Evolutionary conservation across 352 stramenopile genomes (phyloP).

Genomic region (Achlya hypogyna): DNA sequence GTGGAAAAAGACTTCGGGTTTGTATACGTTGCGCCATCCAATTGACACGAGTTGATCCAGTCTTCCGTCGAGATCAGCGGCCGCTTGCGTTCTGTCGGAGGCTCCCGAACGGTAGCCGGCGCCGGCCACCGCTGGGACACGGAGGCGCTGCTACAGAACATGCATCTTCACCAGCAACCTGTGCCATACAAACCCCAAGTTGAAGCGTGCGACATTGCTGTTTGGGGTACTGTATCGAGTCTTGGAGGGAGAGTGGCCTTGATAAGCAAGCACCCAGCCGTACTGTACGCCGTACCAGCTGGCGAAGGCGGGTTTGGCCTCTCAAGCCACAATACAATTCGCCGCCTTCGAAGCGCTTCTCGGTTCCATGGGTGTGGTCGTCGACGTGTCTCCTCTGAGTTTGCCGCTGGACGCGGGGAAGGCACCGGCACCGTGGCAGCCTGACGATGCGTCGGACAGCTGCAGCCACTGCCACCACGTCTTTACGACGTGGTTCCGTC

Average conservation of each 20-base stretch:
- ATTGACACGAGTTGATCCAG: too few species aligned
- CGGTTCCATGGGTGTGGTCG: slow-evolving; percentile 7
- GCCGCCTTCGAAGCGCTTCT: not conserved
- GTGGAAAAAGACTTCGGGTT: too few species aligned
- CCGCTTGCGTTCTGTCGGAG: too few species aligned
- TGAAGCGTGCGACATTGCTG: not conserved
- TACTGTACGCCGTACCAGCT: not conserved
- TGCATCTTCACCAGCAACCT: not conserved
- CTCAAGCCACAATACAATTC: not conserved
- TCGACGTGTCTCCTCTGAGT: not conserved
- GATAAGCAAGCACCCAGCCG: not conserved
- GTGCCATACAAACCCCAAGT: not conserved
- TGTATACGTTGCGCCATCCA: too few species aligned
- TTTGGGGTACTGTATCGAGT: not conserved
- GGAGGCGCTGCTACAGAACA: not conserved
- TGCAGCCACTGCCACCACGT: slow-evolving; percentile 55
- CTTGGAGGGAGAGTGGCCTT: not conserved
- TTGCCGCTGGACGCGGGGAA: not conserved
- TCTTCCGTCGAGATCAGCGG: too few species aligned
- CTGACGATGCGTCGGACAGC: slow-evolving; percentile 57
- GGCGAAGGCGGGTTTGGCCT: not conserved
- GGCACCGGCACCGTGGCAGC: slow-evolving; percentile 51
- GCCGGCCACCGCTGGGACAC: too few species aligned
- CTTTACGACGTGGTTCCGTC: slow-evolving; percentile 64
- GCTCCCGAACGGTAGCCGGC: too few species aligned